Evolutionary conservation across 305 asterid genomes (phyloP), one percentile per base, ranked within the genome.

Genomic region (Caryopteris hybrid): DNA sequence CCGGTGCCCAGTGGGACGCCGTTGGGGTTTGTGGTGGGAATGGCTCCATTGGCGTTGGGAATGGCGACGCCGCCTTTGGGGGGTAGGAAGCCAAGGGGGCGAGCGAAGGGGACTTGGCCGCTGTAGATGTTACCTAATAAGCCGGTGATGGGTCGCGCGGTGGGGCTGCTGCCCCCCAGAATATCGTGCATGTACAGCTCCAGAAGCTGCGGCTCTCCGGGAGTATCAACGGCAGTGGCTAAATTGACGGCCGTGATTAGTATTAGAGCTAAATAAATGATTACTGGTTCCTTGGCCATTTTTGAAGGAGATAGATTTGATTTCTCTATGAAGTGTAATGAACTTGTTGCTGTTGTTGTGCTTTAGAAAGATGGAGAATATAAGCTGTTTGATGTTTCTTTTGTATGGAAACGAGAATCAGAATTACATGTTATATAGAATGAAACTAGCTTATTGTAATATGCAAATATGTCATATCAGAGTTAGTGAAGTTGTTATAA

Each of bases 51-150:
- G 71, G 97, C 83, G 45, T 89, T 91, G 43, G 98, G 98, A 36
- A 92, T 85, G 64, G 81, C 87, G 2, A 89, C 86, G 0, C 88
- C 95, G 52, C 70, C 74, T 33, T 76, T 5, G 0, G 92, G 96
- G 1, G 92, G 86, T 11, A 69, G 68, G 71, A 86, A 84, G 0
- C 98, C 97, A 9, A 85, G 88, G 17, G 92, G 95, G 18, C 70
- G 81, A 11, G 98, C 98, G 29, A 92, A 92, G 68, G 98, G 98
- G 18, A 92, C 82, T 76, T 89, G 98, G 21, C 97, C 96, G 50
- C 88, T 89, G 77, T 92, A 92, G 14, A 92, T 92, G 79, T 77
- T 90, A 20, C 98, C 98, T 11, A 92, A 41, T 42, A 89, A 39
- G 59, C 98, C 98, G 1, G 98, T 90, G 57, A 92, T 76, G 0